A percentile compares a stretch with the other conserved stretches of the same genome.
phyloP scores from a whole-genome alignment of 495 filamentous ascomycete genomes.

The Daldinia loculata region DNA sequence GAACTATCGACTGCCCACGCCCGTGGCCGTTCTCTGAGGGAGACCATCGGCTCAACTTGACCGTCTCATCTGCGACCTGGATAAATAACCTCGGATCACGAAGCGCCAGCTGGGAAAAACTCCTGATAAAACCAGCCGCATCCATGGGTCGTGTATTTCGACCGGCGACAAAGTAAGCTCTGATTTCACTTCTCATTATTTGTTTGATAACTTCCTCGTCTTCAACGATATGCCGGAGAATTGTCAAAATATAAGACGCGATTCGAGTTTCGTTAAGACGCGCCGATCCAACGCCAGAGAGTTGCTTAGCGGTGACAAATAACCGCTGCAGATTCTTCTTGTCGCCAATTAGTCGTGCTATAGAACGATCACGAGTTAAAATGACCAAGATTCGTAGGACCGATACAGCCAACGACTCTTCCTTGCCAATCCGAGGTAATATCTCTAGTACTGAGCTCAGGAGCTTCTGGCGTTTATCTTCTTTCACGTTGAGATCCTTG shows the following conservation, averaged over 20 bases:
- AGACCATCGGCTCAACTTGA: slow-evolving; percentile 73
- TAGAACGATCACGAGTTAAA: slow-evolving; percentile 77
- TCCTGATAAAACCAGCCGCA: slow-evolving; percentile 73
- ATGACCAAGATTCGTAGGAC: slow-evolving; percentile 87
- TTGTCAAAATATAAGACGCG: slow-evolving; percentile 73
- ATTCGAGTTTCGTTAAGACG: slow-evolving; percentile 73
- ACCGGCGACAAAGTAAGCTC: slow-evolving; percentile 68
- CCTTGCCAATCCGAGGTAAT: slow-evolving; percentile 84
- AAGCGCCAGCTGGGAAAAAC: slow-evolving; percentile 82
- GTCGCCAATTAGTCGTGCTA: slow-evolving; percentile 80
- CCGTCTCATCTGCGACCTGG: slow-evolving; percentile 85
- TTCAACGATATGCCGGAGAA: slow-evolving; percentile 92
- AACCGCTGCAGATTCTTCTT: slow-evolving; percentile 88
- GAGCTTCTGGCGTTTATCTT: slow-evolving; percentile 71
- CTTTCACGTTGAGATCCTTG: slow-evolving; percentile 69
- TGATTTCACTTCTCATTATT: slow-evolving; percentile 92
- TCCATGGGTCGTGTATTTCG: slow-evolving; percentile 73
- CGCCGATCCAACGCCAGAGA: slow-evolving; percentile 77
- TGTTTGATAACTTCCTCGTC: slow-evolving; percentile 90
- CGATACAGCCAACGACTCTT: slow-evolving; percentile 83
- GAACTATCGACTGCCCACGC: slow-evolving; percentile 50
- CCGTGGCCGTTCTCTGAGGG: slow-evolving; percentile 55
- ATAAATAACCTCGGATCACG: slow-evolving; percentile 89
- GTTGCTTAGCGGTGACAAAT: slow-evolving; percentile 93
- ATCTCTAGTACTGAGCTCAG: slow-evolving; percentile 81